Evolutionary conservation across 1,284 basidiomycete genomes (phyloP), one percentile per base, ranked within the genome.

Genomic region (Cutaneotrichosporon mucoides): DNA sequence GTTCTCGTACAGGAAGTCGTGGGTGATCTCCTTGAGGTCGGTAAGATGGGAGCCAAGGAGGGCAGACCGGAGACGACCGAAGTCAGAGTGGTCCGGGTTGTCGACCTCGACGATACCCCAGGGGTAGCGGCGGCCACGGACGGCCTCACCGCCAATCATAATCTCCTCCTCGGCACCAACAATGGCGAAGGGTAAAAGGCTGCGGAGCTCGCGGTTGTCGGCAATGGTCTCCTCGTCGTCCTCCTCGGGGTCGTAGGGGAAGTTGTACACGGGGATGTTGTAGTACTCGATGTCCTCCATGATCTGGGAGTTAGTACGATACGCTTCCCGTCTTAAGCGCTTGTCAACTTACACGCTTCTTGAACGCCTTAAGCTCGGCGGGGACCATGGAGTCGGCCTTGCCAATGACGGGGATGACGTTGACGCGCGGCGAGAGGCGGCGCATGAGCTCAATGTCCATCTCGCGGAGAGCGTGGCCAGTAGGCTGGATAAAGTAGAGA

Each of bases 211-310:
- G 71, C 88, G 89, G 81, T 99, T 99, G 80, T 99, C 96, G 71
- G 90, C 88, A 65, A 99, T 94, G 4, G 95, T 98, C 72, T 99
- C 96, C 75, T 98, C 94, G 75, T 99, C 96, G 72, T 99, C 92
- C 80, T 99, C 96, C 79, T 99, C 96, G 24, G 93, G 88, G 70
- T 99, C 96, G 78, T 96, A 99, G 0, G 96, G 96, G 85, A 99
- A 99, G 82, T 99, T 99, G 84, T 99, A 99, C 48, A 99, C 89
- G 6, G 96, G 95, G 69, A 99, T 99, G 67, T 89, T 88, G 76
- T 99, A 98, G 82, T 98, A 85, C 75, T 98, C 95, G 68, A 99
- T 98, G 76, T 99, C 95, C 80, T 99, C 94, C 93, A 98, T 98
- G 73, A 99, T 88, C 90, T 94, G 68, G 33, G 49, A 7, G 46